A percentile compares a stretch with the other conserved stretches of the same genome.
These are phyloP conservation scores for Globisporangium emineosum DNA, from an alignment of 352 stramenopile species.

Conservation along the genomic window DNA sequence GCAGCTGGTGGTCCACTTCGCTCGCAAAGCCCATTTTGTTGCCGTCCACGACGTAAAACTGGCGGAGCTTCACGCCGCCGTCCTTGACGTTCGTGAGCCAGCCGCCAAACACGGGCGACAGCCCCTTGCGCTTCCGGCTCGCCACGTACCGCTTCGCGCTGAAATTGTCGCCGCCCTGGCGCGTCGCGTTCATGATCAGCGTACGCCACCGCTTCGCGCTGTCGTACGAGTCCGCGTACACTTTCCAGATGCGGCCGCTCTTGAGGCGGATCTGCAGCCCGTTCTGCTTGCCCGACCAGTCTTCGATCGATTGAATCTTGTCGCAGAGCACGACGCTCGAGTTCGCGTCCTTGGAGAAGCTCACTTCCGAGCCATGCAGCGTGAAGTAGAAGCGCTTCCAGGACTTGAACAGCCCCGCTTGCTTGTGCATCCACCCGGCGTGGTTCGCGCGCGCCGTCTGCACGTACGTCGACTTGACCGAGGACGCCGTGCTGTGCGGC, in stretches of 20 bases:
- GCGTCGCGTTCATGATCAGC: slow-evolving; percentile 49
- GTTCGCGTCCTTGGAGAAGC: slow-evolving; percentile 74
- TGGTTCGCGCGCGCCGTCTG: slow-evolving; percentile 69
- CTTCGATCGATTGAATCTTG: slow-evolving; percentile 51
- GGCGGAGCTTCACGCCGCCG: slow-evolving; percentile 34
- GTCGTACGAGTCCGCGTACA: slow-evolving; percentile 76
- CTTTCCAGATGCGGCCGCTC: slow-evolving; percentile 64
- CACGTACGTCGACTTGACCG: slow-evolving; percentile 76
- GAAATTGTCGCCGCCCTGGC: slow-evolving; percentile 44
- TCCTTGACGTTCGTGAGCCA: slow-evolving; percentile 71
- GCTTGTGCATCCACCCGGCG: slow-evolving; percentile 79
- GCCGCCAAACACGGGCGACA: slow-evolving; percentile 67
- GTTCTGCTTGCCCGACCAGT: slow-evolving; percentile 71
- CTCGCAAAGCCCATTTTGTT: slow-evolving; percentile 64
- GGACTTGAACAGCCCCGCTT: slow-evolving; percentile 71
- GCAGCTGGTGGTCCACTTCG: slow-evolving; percentile 77
- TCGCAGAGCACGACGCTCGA: slow-evolving; percentile 56
- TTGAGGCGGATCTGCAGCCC: slow-evolving; percentile 62
- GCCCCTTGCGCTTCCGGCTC: slow-evolving; percentile 62
- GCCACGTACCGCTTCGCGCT: slow-evolving; percentile 69
- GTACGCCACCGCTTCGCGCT: slow-evolving; percentile 71
- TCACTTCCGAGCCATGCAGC: slow-evolving; percentile 69
- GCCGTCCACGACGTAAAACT: slow-evolving; percentile 80
- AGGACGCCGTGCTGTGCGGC: slow-evolving; percentile 26
- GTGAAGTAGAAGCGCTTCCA: slow-evolving; percentile 85